Evolutionary conservation across 2,329 filamentous ascomycete genomes (phyloP), one percentile per base, ranked within the genome.

Genomic region (Aspergillus fructus): DNA sequence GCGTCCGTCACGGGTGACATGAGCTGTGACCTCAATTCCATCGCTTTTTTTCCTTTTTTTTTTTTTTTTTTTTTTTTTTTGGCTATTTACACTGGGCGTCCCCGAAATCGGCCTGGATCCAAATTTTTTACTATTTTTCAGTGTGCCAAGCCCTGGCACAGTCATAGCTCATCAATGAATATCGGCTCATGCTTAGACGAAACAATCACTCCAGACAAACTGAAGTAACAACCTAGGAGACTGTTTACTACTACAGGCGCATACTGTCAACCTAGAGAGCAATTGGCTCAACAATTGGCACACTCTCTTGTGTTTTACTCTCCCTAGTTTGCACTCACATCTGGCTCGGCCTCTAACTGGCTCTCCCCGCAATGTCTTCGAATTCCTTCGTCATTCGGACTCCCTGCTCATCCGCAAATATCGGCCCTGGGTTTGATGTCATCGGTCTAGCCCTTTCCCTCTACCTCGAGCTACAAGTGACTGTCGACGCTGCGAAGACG

Each of bases 401-500:
- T 61, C 93, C 93, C 64, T 96, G 91, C 79, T 97, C 93, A 59
- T 97, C 93, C 61, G 93, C 93, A 78, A 97, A 97, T 81, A 97
- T 97, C 72, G 93, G 91, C 66, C 93, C 93, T 49, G 93, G 93
- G 58, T 99, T 97, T 82, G 93, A 99, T 81, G 93, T 97, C 68
- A 96, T 97, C 74, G 78, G 94, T 66, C 88, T 99, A 61, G 93
- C 93, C 8, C 83, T 99, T 65, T 96, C 92, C 64, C 87, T 97
- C 75, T 96, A 93, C 79, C 89, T 99, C 63, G 93, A 97, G 79
- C 81, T 97, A 56, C 84, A 87, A 62, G 89, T 97, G 73, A 91
- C 87, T 62, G 82, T 96, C 69, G 85, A 89, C 74, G 80, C 85
- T 58, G 76, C 80, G 67, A 51, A 76, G 73, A 43, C 68, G 15